A percentile compares a stretch with the other conserved stretches of the same genome.
Evolutionary conservation across 2,329 filamentous ascomycete species (phyloP).

Genomic region (Clarireedia paspali): DNA sequence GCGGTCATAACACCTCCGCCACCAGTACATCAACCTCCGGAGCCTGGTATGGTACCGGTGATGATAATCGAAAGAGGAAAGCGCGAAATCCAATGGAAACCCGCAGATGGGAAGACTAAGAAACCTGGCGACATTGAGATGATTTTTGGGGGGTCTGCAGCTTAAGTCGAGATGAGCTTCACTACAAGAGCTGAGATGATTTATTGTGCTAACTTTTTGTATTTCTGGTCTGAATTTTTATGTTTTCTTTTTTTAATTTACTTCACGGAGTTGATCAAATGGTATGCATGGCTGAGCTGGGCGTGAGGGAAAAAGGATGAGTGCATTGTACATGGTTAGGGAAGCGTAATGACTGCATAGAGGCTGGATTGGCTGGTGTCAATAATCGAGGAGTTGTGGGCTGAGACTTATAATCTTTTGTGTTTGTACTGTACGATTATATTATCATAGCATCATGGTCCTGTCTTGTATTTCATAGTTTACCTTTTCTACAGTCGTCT

Average conservation of each 20-base stretch:
- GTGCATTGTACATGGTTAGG: not conserved
- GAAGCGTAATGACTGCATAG: not conserved
- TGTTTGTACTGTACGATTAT: not conserved
- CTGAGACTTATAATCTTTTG: not conserved
- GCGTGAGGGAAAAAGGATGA: not conserved
- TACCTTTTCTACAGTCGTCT: no score
- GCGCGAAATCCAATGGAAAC: not conserved
- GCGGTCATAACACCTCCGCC: slow-evolving; percentile 1
- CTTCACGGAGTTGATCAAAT: no score
- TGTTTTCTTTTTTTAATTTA: no score
- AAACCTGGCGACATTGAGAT: not conserved
- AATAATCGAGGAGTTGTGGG: not conserved
- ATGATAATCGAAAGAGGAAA: slow-evolving; percentile 2
- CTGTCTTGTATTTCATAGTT: no score
- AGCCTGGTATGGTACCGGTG: not conserved
- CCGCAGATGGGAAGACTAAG: not conserved
- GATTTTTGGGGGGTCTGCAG: not conserved
- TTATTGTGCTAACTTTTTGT: not conserved
- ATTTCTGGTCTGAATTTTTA: not conserved
- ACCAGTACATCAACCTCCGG: not conserved
- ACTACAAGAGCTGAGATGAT: not conserved
- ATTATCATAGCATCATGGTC: not conserved
- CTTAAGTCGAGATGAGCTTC: not conserved
- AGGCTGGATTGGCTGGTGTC: not conserved
- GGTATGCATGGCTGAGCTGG: no score